Evolutionary conservation across 2,329 filamentous ascomycete species (phyloP).

Genomic region (Alternaria sp.): DNA sequence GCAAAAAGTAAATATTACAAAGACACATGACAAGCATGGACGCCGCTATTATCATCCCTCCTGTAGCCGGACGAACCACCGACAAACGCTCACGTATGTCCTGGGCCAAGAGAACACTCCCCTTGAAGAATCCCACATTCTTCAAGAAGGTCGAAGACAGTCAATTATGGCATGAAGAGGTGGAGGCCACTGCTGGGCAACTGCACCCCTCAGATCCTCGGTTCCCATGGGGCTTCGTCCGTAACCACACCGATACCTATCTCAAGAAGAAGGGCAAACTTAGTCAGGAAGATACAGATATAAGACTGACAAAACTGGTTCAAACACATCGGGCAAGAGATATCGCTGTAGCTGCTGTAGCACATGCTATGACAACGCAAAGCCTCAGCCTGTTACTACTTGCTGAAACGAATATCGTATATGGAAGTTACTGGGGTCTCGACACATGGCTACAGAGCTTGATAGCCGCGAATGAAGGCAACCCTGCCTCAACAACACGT

Average conservation of each 20-base stretch:
- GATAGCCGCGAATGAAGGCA: slow-evolving; percentile 39
- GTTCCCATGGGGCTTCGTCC: slow-evolving; percentile 35
- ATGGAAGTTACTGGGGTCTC: slow-evolving; percentile 40
- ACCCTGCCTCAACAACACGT: slow-evolving; percentile 32
- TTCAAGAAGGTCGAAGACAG: slow-evolving; percentile 39
- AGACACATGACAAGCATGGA: slow-evolving; percentile 3
- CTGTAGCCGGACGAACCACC: slow-evolving; percentile 12
- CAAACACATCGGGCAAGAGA: slow-evolving; percentile 31
- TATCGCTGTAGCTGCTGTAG: slow-evolving; percentile 41
- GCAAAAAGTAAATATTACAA: not conserved
- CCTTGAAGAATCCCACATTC: slow-evolving; percentile 21
- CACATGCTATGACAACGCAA: slow-evolving; percentile 38
- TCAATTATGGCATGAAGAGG: slow-evolving; percentile 39
- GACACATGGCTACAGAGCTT: slow-evolving; percentile 39
- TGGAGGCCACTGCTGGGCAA: slow-evolving; percentile 33
- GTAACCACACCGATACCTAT: slow-evolving; percentile 38
- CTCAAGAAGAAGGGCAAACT: slow-evolving; percentile 44
- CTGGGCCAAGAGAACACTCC: slow-evolving; percentile 23
- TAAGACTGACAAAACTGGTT: slow-evolving; percentile 32
- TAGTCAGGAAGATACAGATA: slow-evolving; percentile 31
- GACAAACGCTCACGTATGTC: slow-evolving; percentile 20
- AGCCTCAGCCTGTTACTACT: slow-evolving; percentile 33
- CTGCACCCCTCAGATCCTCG: slow-evolving; percentile 35
- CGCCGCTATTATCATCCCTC: not conserved
- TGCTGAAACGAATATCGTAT: slow-evolving; percentile 36